Percentiles rank a stretch among this genome's conserved stretches.
Conservation (phyloP, 1,139 yeast genomes). For the Suhomyces kunorum region DNA sequence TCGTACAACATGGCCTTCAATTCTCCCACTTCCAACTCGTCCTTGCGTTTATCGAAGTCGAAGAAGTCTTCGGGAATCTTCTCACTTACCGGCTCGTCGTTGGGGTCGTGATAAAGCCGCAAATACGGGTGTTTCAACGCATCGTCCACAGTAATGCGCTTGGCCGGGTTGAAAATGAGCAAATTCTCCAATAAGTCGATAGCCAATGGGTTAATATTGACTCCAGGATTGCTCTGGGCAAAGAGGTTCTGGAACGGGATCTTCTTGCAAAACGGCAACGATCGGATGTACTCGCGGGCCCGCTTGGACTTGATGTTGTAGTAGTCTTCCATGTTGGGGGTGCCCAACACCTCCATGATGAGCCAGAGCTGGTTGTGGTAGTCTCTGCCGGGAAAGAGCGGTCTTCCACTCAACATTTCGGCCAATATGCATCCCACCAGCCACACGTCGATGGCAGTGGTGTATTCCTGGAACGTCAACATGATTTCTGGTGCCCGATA, state of each 20-base stretch:
- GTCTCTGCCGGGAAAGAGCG: slow-evolving; percentile 92
- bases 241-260: slow-evolving; percentile 44
- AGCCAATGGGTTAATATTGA: slow-evolving; percentile 59
- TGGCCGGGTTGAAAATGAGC: slow-evolving; percentile 76
- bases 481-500: slow-evolving; percentile 96
- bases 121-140: slow-evolving; percentile 85
- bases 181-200: slow-evolving; percentile 74
- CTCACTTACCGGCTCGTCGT: slow-evolving; percentile 77
- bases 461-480: slow-evolving; percentile 90
- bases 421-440: slow-evolving; percentile 95
- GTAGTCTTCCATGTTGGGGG: slow-evolving; percentile 83
- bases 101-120: slow-evolving; percentile 74
- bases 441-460: slow-evolving; percentile 96
- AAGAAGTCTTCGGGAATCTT: slow-evolving; percentile 79
- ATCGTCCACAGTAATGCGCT: slow-evolving; percentile 75
- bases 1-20: slow-evolving; percentile 69
- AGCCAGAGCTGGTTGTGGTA: slow-evolving; percentile 86
- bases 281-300: slow-evolving; percentile 81
- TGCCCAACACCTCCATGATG: slow-evolving; percentile 86
- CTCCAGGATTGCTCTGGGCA: slow-evolving; percentile 16
- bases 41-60: slow-evolving; percentile 76
- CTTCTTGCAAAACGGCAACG: slow-evolving; percentile 66
- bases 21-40: slow-evolving; percentile 66
- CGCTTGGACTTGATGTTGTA: slow-evolving; percentile 76
- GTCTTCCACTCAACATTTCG: slow-evolving; percentile 84